Percentiles rank a stretch among this genome's conserved stretches.
Conservation (phyloP, 31 red algal genomes). For the Porphyra umbilicalis region DNA sequence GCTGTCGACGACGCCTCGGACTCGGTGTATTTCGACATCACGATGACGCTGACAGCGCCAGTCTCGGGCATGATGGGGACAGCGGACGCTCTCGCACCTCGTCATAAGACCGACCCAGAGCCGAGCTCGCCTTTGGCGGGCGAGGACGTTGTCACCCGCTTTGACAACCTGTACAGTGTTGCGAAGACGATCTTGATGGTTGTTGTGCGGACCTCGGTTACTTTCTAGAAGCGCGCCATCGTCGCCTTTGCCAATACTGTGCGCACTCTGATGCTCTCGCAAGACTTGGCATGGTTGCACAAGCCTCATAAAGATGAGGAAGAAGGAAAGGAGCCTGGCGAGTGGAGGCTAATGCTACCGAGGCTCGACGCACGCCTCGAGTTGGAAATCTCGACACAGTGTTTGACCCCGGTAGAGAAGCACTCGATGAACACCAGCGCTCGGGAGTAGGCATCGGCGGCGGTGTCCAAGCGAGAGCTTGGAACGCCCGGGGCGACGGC, state of each 20-base stretch:
- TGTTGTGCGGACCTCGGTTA: neutral
- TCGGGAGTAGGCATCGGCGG: too few species aligned
- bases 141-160: neutral
- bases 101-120: neutral
- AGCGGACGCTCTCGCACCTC: neutral
- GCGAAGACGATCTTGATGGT: too few species aligned
- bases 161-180: neutral
- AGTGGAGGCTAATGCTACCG: neutral
- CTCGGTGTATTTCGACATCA: neutral
- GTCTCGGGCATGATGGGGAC: neutral
- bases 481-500: too few species aligned
- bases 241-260: neutral
- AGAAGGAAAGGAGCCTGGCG: neutral
- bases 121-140: neutral
- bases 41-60: neutral
- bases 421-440: neutral
- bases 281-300: neutral
- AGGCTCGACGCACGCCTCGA: neutral
- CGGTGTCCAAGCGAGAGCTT: too few species aligned
- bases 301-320: neutral
- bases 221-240: neutral
- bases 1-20: too few species aligned
- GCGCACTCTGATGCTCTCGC: neutral
- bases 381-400: neutral
- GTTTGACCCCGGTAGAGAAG: neutral